Percentiles rank a stretch among this genome's conserved stretches.
phyloP scores from a whole-genome alignment of 2,329 filamentous ascomycete species.

The Apiospora marii region DNA sequence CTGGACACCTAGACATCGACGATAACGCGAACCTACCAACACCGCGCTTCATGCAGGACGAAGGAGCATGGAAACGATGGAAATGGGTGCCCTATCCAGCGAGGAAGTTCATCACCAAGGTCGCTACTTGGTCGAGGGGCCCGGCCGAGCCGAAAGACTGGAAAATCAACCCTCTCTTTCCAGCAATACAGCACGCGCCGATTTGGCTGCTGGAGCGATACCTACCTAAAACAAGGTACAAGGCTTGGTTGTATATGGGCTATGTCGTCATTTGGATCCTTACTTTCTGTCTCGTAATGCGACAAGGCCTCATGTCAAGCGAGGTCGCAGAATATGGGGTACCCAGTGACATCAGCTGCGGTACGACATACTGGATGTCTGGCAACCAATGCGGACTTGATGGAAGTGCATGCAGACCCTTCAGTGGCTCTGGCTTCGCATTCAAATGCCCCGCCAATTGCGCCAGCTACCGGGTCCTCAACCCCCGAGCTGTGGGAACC shows the following conservation, averaged over 20 bases:
- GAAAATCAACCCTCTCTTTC: constrained; percentile 68
- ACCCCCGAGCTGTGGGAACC: constrained; percentile 78
- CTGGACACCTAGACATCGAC: constrained; percentile 53
- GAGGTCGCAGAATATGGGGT: constrained; percentile 73
- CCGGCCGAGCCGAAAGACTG: constrained; percentile 60
- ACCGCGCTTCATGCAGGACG: constrained; percentile 68
- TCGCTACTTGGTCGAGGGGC: constrained; percentile 61
- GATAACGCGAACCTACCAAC: constrained; percentile 57
- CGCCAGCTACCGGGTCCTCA: constrained; percentile 68
- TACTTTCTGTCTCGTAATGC: constrained; percentile 73
- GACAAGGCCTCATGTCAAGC: constrained; percentile 64
- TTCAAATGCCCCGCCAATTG: constrained; percentile 82
- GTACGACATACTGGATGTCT: constrained; percentile 72
- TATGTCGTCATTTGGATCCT: constrained; percentile 74
- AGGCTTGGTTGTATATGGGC: constrained; percentile 63
- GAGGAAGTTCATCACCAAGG: constrained; percentile 52
- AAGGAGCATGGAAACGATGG: constrained; percentile 57
- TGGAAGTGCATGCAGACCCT: constrained; percentile 78
- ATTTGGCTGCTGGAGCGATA: constrained; percentile 68
- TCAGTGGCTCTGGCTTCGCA: constrained; percentile 72
- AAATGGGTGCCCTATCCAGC: constrained; percentile 67
- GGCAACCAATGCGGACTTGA: constrained; percentile 79
- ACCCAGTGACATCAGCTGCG: constrained; percentile 72
- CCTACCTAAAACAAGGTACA: constrained; percentile 66
- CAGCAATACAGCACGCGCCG: constrained; percentile 72